Base-by-base conservation (phyloP, 768 basidiomycete species). In the Boletus reticulatus region DNA sequence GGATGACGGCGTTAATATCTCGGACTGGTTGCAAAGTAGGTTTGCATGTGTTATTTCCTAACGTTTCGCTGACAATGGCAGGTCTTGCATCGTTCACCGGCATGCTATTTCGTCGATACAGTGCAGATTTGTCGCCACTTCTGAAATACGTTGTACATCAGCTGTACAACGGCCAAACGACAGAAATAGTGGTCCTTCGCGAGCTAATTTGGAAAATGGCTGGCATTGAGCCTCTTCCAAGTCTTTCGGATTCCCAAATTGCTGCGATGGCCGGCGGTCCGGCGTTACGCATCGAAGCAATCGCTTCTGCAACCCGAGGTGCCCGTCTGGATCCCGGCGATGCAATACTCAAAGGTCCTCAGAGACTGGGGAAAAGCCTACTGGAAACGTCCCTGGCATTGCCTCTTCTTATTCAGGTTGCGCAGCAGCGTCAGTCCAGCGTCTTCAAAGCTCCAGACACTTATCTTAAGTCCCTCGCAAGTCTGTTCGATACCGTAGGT, bases 201-300 rank as follows among this genome's bases (percentile, higher is more conserved):
- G 94, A 96, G 65, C 75, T 99, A 48, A 92, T 98, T 48, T 89
- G 86, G 82, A 92, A 93, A 68, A 96, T 98, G 93, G 89, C 94
- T 6, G 94, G 91, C 4, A 92, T 97, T 55, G 89, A 96, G 64
- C 92, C 94, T 4, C 76, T 97, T 48, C 91, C 92, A 0, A 94
- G 87, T 68, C 75, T 98, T 37, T 91, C 94, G 0, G 93, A 97
- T 57, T 78, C 85, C 0, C 95, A 98, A 70, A 84, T 98, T 49
- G 71, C 80, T 39, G 92, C 92, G 6, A 95, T 97, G 85, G 92
- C 90, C 7, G 93, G 95, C 44, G 97, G 97, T 5, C 85, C 90
- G 4, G 80, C 84, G 27, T 80, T 99, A 50, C 85, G 94, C 31
- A 86, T 88, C 42, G 96, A 98, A 75, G 89, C 92, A 3, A 81